Percentiles rank a stretch among this genome's conserved stretches.
Conservation (phyloP, 257 asterid species). For the Haberlea rhodopensis region DNA sequence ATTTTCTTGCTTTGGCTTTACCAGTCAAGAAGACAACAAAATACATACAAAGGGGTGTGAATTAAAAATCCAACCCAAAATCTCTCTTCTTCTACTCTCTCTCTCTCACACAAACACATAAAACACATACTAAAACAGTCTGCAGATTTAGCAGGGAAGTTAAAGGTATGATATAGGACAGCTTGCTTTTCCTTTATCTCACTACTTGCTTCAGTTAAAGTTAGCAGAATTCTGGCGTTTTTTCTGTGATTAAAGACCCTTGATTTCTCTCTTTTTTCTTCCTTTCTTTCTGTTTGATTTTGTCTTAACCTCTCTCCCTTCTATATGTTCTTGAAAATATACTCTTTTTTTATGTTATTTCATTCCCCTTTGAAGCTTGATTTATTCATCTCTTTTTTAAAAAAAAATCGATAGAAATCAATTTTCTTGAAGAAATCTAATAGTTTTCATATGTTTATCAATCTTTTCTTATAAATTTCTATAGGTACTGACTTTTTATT, state of each 20-base stretch:
- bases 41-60: slow-evolving; percentile 25
- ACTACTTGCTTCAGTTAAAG: neutral
- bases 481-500: neutral
- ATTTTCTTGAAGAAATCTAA: too few relatives aligned
- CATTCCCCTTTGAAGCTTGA: neutral
- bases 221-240: neutral
- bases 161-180: neutral
- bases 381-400: too few relatives aligned
- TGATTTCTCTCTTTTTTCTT: neutral
- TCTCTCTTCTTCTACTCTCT: slow-evolving; percentile 31
- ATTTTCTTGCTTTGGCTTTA: slow-evolving; percentile 62
- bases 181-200: neutral
- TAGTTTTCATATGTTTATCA: neutral
- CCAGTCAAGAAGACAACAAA: slow-evolving; percentile 52
- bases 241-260: neutral
- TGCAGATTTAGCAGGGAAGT: slow-evolving; percentile 55
- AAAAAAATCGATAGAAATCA: too few relatives aligned
- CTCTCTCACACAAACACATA: slow-evolving; percentile 14
- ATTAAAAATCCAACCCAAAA: slow-evolving; percentile 23
- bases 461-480: too few relatives aligned
- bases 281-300: neutral
- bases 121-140: slow-evolving; percentile 29
- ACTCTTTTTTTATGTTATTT: too few relatives aligned
- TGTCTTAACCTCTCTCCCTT: neutral
- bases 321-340: too few relatives aligned